Evolutionary conservation across 805 yeast species (phyloP).

Genomic region (Sugiyamaella qingdaonensis): DNA sequence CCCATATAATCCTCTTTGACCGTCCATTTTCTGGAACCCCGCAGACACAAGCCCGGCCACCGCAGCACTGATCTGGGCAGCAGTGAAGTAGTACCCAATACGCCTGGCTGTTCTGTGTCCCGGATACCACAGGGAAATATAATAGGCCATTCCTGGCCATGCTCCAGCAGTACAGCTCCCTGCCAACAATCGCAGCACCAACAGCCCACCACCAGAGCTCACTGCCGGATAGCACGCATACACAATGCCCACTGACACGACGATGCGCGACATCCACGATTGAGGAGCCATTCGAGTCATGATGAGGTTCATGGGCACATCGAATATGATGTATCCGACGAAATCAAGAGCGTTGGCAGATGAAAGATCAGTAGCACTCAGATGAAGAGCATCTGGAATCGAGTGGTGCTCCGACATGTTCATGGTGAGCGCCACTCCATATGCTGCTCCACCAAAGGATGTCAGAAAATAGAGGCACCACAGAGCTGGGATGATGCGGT

Average conservation of each 20-base stretch:
- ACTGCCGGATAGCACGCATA: conserved; percentile 70
- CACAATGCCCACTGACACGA: conserved; percentile 70
- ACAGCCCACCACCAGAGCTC: conserved; percentile 52
- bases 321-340: conserved; percentile 80
- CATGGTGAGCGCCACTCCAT: conserved; percentile 80
- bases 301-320: conserved; percentile 79
- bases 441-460: conserved; percentile 72
- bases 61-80: conserved; percentile 89
- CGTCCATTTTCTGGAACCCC: conserved; percentile 82
- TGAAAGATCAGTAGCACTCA: conserved; percentile 56
- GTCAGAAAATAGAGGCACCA: conserved; percentile 77
- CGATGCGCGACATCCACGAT: conserved; percentile 77
- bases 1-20: conserved; percentile 63
- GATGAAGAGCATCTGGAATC: conserved; percentile 45
- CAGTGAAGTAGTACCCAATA: conserved; percentile 86
- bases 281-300: conserved; percentile 86
- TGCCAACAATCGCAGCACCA: conserved; percentile 65
- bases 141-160: conserved; percentile 89
- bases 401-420: conserved; percentile 61
- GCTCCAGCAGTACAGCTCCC: conserved; percentile 82
- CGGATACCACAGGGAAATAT: conserved; percentile 82
- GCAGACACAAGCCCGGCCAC: conserved; percentile 84
- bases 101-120: conserved; percentile 68
- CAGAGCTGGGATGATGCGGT: conserved; percentile 72
- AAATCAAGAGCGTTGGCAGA: conserved; percentile 77